Evolutionary conservation across 352 stramenopile species (phyloP), one percentile per base, ranked within the genome.

Genomic region (Pythium dissotocum): DNA sequence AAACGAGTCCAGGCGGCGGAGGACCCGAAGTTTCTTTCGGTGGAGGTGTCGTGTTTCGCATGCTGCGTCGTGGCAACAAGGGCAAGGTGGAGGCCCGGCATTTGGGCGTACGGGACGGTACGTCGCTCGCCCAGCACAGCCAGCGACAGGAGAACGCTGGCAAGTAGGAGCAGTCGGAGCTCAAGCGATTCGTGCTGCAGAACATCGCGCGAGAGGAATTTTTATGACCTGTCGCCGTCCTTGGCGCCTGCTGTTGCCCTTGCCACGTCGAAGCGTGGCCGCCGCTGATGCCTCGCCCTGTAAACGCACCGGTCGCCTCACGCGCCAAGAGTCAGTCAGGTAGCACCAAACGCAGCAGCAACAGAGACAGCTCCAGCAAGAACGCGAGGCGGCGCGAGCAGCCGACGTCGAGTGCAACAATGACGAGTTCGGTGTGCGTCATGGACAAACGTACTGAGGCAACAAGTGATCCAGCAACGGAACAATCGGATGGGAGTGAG

Each of bases 31-130:
- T 69, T 63, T 78, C 71, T 5, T 68, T 70, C 13, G 61, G 70
- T 16, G 65, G 76, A 46, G 90, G 84, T 8, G 86, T 97, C n/a
- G 77, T 91, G 32, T 99, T 99, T 68, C 95, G 97, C 33, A 88
- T 99, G 67, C 73, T 99, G 7, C 98, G 98, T 65, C 94, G 97
- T 54, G 97, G 97, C 21, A 98, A 98, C 78, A 99, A 98, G 78
- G 97, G 97, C 67, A 98, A 98, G 68, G 85, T 98, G 61, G 97
- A 99, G 67, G 93, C 96, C 0, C 95, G 97, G 28, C 79, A 96
- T 53, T 73, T 99, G 48, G 65, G 98, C 16, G 95, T 99, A 14
- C 95, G 96, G 0, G 88, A 91, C 53, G 87, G 87, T 33, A 98
- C 95, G 24, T 98, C 95, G 55, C 76, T 99, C 40, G 97, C 95